Evolutionary conservation across 345 rosid species (phyloP).

Genomic region (Salix koriyanagi): DNA sequence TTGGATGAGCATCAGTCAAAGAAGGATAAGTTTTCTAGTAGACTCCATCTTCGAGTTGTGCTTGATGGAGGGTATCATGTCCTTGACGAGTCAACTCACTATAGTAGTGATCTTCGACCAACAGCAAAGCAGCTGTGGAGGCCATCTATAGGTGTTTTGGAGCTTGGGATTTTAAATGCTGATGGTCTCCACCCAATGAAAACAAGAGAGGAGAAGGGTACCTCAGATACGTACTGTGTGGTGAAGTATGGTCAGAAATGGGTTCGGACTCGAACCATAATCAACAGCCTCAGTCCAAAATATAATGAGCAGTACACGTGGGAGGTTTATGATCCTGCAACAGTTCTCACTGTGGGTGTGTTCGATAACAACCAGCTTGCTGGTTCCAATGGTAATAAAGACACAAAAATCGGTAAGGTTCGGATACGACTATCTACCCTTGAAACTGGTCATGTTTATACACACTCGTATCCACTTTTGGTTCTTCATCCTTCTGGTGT

Average conservation of each 20-base stretch:
- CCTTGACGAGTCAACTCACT: conserved; percentile 28
- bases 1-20: conserved; percentile 24
- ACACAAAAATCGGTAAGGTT: conserved; percentile 24
- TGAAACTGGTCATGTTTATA: conserved; percentile 29
- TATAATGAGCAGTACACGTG: conserved; percentile 32
- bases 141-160: conserved; percentile 30
- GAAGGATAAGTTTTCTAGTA: conserved; percentile 27
- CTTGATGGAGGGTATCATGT: conserved; percentile 35
- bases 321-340: conserved; percentile 32
- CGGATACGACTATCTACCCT: conserved; percentile 33
- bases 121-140: conserved; percentile 31
- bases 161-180: conserved; percentile 26
- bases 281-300: conserved; percentile 27
- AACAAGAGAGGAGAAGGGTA: conserved; percentile 27
- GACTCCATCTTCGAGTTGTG: conserved; percentile 19
- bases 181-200: conserved; percentile 30
- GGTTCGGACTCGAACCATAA: conserved; percentile 29
- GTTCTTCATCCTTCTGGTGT: conserved; percentile 30
- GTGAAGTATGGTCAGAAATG: conserved; percentile 31
- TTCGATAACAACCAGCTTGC: conserved; percentile 23
- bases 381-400: conserved; percentile 19
- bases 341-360: conserved; percentile 27
- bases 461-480: conserved; percentile 26
- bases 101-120: conserved; percentile 29
- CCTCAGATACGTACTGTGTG: conserved; percentile 30